Evolutionary conservation across 768 basidiomycete species (phyloP).

Genomic region (Psilocybe azurescens): DNA sequence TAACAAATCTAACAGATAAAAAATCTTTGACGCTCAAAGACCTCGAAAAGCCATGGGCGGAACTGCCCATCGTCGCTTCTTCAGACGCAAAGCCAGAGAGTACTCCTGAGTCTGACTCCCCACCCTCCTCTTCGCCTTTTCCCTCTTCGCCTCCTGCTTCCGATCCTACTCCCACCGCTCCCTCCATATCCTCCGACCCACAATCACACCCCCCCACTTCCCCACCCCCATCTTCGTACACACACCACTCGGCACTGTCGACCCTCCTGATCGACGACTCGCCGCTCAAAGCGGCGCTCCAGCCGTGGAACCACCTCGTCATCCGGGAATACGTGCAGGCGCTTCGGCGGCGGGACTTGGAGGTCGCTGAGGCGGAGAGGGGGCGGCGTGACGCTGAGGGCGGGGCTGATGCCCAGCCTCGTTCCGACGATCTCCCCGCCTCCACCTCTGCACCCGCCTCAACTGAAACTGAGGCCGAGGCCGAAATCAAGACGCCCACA

Average conservation of each 20-base stretch:
- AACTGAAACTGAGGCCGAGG: no score
- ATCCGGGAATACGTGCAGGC: conserved; percentile 67
- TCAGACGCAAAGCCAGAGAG: no score
- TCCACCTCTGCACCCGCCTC: no score
- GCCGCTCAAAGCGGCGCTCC: conserved; percentile 61
- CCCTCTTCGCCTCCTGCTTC: neutral
- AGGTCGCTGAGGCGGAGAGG: conserved; percentile 19
- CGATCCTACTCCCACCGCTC: neutral
- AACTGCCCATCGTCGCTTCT: conserved; percentile 23
- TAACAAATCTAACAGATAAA: conserved; percentile 32
- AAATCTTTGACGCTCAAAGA: conserved; percentile 75
- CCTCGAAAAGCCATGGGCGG: conserved; percentile 68
- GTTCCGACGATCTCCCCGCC: no score
- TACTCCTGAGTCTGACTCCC: neutral
- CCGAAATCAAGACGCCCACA: no score
- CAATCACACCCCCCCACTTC: neutral
- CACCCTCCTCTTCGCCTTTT: conserved; percentile 5
- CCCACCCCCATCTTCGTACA: neutral
- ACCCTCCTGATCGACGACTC: conserved; percentile 61
- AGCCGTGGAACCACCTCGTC: conserved; percentile 85
- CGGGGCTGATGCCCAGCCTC: no score
- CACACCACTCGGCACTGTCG: conserved; percentile 45
- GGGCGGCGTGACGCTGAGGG: no score
- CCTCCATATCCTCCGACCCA: neutral
- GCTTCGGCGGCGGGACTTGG: conserved; percentile 41